A percentile compares a stretch with the other conserved stretches of the same genome.
phyloP scores from a whole-genome alignment of 1,284 basidiomycete genomes.

The Leccinum fuscescens region DNA sequence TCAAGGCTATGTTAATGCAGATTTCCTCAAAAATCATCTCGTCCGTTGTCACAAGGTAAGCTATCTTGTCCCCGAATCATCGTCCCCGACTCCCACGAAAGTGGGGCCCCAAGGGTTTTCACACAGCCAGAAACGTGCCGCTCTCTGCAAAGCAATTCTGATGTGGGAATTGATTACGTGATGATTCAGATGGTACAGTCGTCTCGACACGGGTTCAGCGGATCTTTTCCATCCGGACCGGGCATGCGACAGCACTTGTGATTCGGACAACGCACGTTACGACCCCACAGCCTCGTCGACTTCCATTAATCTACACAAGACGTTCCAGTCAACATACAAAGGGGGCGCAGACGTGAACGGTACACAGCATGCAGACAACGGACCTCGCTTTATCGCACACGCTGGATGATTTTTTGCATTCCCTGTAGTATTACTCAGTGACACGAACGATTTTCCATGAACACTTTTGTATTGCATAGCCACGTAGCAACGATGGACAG shows the following conservation, averaged over 20 bases:
- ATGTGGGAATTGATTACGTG: no score
- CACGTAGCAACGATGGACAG: neutral
- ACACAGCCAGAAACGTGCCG: no score
- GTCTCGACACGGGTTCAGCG: slow-evolving; percentile 39
- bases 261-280: slow-evolving; percentile 34
- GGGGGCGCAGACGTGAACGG: slow-evolving; percentile 35
- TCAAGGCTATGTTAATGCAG: neutral
- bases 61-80: no score
- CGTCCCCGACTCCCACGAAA: no score
- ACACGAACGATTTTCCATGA: neutral
- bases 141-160: no score
- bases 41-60: no score
- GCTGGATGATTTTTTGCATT: slow-evolving; percentile 3
- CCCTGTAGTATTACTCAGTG: neutral
- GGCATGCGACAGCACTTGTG: slow-evolving; percentile 38
- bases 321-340: slow-evolving; percentile 31
- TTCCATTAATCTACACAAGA: slow-evolving; percentile 20
- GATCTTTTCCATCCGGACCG: slow-evolving; percentile 39
- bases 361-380: slow-evolving; percentile 35
- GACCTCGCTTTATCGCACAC: neutral
- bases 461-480: neutral
- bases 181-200: no score
- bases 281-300: slow-evolving; percentile 33
- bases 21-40: slow-evolving; percentile 12
- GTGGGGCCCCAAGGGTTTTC: no score